Base-by-base conservation (phyloP, 2,329 filamentous ascomycete species). In the Colletotrichum orchidophilum region DNA sequence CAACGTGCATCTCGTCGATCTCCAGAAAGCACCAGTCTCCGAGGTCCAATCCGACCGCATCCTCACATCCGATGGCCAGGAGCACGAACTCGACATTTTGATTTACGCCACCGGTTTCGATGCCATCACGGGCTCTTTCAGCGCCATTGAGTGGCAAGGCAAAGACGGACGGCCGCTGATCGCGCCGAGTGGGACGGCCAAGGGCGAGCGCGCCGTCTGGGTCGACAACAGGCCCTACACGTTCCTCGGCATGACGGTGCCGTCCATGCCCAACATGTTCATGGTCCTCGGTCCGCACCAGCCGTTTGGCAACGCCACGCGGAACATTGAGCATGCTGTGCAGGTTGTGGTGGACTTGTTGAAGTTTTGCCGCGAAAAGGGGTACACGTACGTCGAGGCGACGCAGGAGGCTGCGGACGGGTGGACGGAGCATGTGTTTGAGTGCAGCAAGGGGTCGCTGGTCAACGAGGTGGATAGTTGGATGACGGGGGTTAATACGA, bases 1-100 rank as follows among this genome's bases (percentile, higher is more conserved):
- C 0, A 87, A 90, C 74, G 90, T 92, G 5, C 82, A 83, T 12
- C 84, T 92, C 0, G 81, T 92, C 15, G 88, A 92, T 76, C 91
- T 88, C 0, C 78, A 86, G 31, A 87, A 86, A 8, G 39, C 39
- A 15, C 39, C 39, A 18, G 39, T 46, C 1, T 46, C 39, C 2
- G 39, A 46, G 39, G 39, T 46, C 6, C n/a, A 46, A 2, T 61
- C 76, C 21, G 76, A 71, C 3, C 87, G 87, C 0, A 76, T 85
- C 42, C 75, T 91, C 3, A 78, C 87, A 0, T 83, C 83, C 5
- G 82, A 82, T 18, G 39, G 39, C 39, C n/a, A 46, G 18, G 39
- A 46, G 39, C 39, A 46, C 39, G 39, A 46, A 18, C 39, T 46
- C 18, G 18, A 46, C 18, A 46, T 46, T n/a, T 18, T 46, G 39